Base-by-base conservation (phyloP, 352 stramenopile species). In the Globisporangium sylvaticum region DNA sequence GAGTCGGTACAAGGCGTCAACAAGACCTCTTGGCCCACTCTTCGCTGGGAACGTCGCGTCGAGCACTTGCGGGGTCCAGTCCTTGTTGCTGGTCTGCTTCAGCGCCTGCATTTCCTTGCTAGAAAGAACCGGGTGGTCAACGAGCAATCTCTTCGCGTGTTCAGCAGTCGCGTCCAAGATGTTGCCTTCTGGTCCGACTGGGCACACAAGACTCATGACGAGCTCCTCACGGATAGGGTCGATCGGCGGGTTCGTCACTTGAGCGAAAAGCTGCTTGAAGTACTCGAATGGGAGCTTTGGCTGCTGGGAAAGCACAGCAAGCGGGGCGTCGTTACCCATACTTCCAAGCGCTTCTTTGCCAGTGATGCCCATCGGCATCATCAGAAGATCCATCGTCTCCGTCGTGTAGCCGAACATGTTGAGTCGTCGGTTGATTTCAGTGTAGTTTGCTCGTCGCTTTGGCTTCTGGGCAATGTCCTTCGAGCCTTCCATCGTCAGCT, bases 221-320 rank as follows among this genome's bases (percentile, higher is more conserved):
- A 98, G 88, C 73, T 98, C 95, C 77, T 99, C 96, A 60, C 95
- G 93, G 78, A 99, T 98, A 20, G 96, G 96, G 76, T 99, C 96
- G 75, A 99, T 99, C 4, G 96, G 96, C 55, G 96, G 96, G 75
- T 98, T 99, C 15, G 96, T 99, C 54, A 99, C 96, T 76, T 99
- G 91, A 15, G 83, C 89, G 64, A 97, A 97, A 3, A 94, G 81
- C 78, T 99, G 97, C 81, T 99, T 99, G 79, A 99, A 98, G 74
- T 99, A 99, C 73, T 99, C 97, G 73, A 97, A 98, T 3, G 96
- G 80, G 50, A 92, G 78, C 66, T 99, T 97, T 39, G 95, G 92
- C 44, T 96, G 88, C 71, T 97, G 81, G 29, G 90, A 98, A 22
- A 98, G 78, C 46, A 98, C 94, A 25, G 95, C 95, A 10, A 98